Percentiles rank a stretch among this genome's conserved stretches.
Conservation (phyloP, 192 early-diverging fungal genomes). For the Linnemannia zychae region DNA sequence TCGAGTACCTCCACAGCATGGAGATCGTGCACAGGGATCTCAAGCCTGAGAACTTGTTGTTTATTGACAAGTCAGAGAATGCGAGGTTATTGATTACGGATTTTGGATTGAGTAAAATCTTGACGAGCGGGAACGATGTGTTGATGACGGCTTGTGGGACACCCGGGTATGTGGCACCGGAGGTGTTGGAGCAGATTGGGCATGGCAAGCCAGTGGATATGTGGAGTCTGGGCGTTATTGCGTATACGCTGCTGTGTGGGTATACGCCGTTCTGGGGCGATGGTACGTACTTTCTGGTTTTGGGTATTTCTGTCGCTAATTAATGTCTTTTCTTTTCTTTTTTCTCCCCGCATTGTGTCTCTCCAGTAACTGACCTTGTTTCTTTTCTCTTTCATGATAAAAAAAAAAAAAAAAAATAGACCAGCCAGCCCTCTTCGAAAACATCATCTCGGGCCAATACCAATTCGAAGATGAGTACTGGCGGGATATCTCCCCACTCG, state of each 20-base stretch:
- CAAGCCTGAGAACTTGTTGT: constrained; percentile 93
- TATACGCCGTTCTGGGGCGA: constrained; percentile 81
- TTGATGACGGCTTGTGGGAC: constrained; percentile 92
- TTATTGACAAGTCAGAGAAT: constrained; percentile 67
- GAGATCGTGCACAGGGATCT: constrained; percentile 90
- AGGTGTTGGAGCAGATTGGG: constrained; percentile 87
- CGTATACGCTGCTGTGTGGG: constrained; percentile 88
- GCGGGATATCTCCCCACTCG: constrained; percentile 84
- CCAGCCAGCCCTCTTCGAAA: constrained; percentile 72
- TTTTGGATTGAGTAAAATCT: constrained; percentile 86
- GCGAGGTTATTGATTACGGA: constrained; percentile 89
- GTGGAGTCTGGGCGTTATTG: constrained; percentile 94
- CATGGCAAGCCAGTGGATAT: constrained; percentile 96
- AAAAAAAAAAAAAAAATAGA: constrained; percentile 43
- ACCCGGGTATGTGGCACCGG: constrained; percentile 89
- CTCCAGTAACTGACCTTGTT: background rate
- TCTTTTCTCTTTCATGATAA: background rate
- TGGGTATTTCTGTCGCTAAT: background rate
- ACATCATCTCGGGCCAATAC: constrained; percentile 77
- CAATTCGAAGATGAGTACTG: constrained; percentile 81
- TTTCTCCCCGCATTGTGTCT: constrained; percentile 51
- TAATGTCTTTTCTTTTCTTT: constrained; percentile 38
- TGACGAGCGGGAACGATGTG: constrained; percentile 80
- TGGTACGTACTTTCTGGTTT: background rate
- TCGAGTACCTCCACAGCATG: constrained; percentile 89